A percentile compares a stretch with the other conserved stretches of the same genome.
Conservation (phyloP, 495 filamentous ascomycete genomes). For the Rostrohypoxylon terebratum region DNA sequence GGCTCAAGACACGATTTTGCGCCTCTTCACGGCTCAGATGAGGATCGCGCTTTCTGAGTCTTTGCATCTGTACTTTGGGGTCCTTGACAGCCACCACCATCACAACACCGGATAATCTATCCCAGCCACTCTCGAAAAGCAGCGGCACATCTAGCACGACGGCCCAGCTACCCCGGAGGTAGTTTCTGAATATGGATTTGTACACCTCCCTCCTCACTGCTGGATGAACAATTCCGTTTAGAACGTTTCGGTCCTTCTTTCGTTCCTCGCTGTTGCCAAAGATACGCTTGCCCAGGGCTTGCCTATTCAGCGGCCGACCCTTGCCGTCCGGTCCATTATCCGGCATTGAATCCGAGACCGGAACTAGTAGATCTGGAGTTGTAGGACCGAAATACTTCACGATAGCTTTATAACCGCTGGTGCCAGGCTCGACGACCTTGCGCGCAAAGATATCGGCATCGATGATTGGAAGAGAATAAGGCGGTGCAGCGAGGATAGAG, state of each 20-base stretch:
- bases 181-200: slow-evolving; percentile 70
- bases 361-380: slow-evolving; percentile 85
- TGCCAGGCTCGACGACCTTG: slow-evolving; percentile 91
- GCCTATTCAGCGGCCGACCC: slow-evolving; percentile 82
- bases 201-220: slow-evolving; percentile 83
- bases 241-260: slow-evolving; percentile 72
- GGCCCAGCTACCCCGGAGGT: slow-evolving; percentile 79
- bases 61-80: slow-evolving; percentile 79
- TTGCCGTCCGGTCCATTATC: slow-evolving; percentile 58
- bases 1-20: slow-evolving; percentile 80
- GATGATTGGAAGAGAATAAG: slow-evolving; percentile 90
- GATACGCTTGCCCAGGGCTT: slow-evolving; percentile 83
- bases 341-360: slow-evolving; percentile 56
- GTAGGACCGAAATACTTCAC: slow-evolving; percentile 79
- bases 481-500: slow-evolving; percentile 76
- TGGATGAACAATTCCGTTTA: slow-evolving; percentile 95
- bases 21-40: slow-evolving; percentile 83
- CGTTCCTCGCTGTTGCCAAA: slow-evolving; percentile 79
- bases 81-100: slow-evolving; percentile 85
- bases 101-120: slow-evolving; percentile 80
- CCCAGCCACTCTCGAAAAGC: slow-evolving; percentile 87
- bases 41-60: slow-evolving; percentile 77
- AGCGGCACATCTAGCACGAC: slow-evolving; percentile 94
- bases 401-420: slow-evolving; percentile 81
- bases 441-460: slow-evolving; percentile 94